Percentiles rank a stretch among this genome's conserved stretches.
Evolutionary conservation across 768 basidiomycete species (phyloP).

Genomic region (Cystofilobasidium macerans): DNA sequence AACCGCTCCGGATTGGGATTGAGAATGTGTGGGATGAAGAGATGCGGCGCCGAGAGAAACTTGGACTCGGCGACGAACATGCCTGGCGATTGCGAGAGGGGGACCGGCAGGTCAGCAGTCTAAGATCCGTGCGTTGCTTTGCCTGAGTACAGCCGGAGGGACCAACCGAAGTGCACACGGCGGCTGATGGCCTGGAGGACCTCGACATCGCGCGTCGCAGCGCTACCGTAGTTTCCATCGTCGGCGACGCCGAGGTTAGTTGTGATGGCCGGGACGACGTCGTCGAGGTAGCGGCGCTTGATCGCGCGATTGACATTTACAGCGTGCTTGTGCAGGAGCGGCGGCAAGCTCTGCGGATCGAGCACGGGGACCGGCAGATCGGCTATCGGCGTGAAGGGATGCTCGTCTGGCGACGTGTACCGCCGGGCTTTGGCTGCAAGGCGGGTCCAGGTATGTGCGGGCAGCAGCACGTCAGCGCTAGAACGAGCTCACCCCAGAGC

Average conservation of each 20-base stretch:
- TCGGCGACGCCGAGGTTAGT: constrained; percentile 61
- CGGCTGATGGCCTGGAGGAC: constrained; percentile 96
- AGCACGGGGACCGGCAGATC: constrained; percentile 75
- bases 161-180: constrained; percentile 90
- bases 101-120: not conserved
- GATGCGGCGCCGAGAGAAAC: constrained; percentile 70
- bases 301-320: constrained; percentile 83
- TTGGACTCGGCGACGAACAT: constrained; percentile 99
- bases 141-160: not conserved
- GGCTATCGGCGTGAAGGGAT: constrained; percentile 65
- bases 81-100: constrained; percentile 45
- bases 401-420: constrained; percentile 69
- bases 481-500: not conserved
- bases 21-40: constrained; percentile 85
- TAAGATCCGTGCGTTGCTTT: too few species aligned
- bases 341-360: constrained; percentile 52
- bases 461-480: not conserved
- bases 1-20: constrained; percentile 65
- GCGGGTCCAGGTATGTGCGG: too few species aligned
- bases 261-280: constrained; percentile 84
- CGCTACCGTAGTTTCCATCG: constrained; percentile 95
- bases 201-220: constrained; percentile 88
- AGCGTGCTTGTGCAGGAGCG: constrained; percentile 55
- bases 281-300: constrained; percentile 71
- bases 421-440: constrained; percentile 42